phyloP scores from a whole-genome alignment of 2,329 filamentous ascomycete species.

The Colletotrichum lentis region DNA sequence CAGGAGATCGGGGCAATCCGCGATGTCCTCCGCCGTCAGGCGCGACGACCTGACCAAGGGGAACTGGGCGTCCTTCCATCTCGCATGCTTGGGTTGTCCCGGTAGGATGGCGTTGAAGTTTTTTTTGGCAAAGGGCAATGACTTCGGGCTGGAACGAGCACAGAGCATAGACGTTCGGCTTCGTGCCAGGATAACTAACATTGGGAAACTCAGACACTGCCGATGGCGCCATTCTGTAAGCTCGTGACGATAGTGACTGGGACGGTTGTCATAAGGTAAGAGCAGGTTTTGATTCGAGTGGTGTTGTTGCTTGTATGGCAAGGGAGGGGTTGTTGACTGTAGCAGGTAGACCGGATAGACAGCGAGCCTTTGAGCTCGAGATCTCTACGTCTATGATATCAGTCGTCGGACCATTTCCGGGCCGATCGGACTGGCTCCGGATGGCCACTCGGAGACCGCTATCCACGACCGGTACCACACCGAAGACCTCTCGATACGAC shows the following conservation, averaged over 20 bases:
- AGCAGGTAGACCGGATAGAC: not conserved
- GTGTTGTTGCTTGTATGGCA: too few species aligned
- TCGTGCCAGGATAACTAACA: slow-evolving; percentile 26
- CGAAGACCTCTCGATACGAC: too few species aligned
- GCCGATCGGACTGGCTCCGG: not conserved
- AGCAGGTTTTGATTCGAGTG: not conserved
- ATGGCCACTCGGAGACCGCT: not conserved
- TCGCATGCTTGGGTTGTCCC: slow-evolving; percentile 45
- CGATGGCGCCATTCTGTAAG: slow-evolving; percentile 12
- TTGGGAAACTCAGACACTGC: slow-evolving; percentile 1
- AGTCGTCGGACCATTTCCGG: not conserved
- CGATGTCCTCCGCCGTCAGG: slow-evolving; percentile 51
- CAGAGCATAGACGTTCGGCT: slow-evolving; percentile 52
- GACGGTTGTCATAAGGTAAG: not conserved
- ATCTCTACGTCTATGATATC: not conserved
- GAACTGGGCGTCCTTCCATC: slow-evolving; percentile 53
- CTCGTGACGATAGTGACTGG: not conserved
- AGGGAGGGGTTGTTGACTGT: not conserved
- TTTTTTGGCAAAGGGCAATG: slow-evolving; percentile 45
- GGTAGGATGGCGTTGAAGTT: slow-evolving; percentile 52
- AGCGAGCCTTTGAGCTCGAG: not conserved
- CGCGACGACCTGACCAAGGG: slow-evolving; percentile 50
- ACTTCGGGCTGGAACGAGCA: slow-evolving; percentile 51
- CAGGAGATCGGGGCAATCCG: slow-evolving; percentile 47
- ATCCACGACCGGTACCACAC: not conserved